Conservation (phyloP, 2,329 filamentous ascomycete genomes). For the Ophiostoma sp. region DNA sequence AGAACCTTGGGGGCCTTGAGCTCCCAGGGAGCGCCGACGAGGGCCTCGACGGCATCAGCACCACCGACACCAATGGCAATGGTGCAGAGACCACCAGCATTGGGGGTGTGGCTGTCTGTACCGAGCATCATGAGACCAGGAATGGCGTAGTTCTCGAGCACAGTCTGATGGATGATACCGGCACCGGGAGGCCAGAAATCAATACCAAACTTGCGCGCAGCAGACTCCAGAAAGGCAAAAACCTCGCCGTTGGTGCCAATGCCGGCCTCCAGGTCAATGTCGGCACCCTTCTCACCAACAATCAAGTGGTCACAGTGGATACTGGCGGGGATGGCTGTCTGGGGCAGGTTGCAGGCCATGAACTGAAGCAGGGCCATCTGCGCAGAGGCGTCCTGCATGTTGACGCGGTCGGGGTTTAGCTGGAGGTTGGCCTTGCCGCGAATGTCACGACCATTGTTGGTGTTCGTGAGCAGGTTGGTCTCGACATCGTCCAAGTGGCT, state of each 20-base stretch:
- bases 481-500: slow-evolving; percentile 86
- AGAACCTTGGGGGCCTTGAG: slow-evolving; percentile 88
- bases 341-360: slow-evolving; percentile 89
- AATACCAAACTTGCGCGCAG: slow-evolving; percentile 83
- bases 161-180: slow-evolving; percentile 95
- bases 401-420: slow-evolving; percentile 93
- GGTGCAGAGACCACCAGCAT: slow-evolving; percentile 88
- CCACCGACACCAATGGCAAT: slow-evolving; percentile 97
- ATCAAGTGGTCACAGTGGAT: slow-evolving; percentile 99
- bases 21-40: slow-evolving; percentile 96
- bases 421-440: slow-evolving; percentile 88
- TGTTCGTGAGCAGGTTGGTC: slow-evolving; percentile 77
- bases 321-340: slow-evolving; percentile 88
- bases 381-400: slow-evolving; percentile 97
- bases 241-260: slow-evolving; percentile 94
- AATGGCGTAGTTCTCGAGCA: slow-evolving; percentile 95
- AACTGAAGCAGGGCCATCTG: slow-evolving; percentile 99
- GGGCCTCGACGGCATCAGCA: slow-evolving; percentile 91
- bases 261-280: slow-evolving; percentile 75
- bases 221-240: slow-evolving; percentile 93
- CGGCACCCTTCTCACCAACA: slow-evolving; percentile 85
- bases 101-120: slow-evolving; percentile 95
- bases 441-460: slow-evolving; percentile 76
- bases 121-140: slow-evolving; percentile 98
- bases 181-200: slow-evolving; percentile 94